Percentiles rank a stretch among this genome's conserved stretches.
Conservation (phyloP, 2,329 filamentous ascomycete genomes). For the Paecilomyces dactylethromorphus region DNA sequence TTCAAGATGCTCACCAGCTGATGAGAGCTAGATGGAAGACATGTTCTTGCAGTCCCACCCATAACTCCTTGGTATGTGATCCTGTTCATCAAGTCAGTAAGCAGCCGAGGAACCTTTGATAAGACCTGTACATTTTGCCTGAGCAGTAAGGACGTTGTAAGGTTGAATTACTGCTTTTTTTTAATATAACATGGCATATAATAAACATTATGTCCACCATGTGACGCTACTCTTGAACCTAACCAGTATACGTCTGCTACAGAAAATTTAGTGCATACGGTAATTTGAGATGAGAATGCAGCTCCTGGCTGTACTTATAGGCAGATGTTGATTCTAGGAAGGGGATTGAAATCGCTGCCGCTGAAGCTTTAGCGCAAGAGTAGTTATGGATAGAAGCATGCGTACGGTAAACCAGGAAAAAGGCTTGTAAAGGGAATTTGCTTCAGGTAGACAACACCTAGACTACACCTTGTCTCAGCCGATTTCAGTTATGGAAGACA, state of each 20-base stretch:
- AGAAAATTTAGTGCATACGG: conserved; percentile 9
- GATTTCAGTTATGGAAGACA: background rate
- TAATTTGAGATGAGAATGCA: conserved; percentile 3
- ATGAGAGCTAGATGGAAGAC: conserved; percentile 24
- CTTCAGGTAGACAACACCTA: background rate
- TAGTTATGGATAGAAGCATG: background rate
- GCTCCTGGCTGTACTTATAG: background rate
- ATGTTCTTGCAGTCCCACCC: conserved; percentile 22
- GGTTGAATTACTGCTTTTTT: conserved; percentile 6
- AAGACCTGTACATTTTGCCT: too few species aligned
- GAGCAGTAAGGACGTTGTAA: too few species aligned
- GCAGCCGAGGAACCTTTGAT: too few species aligned
- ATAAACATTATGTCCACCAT: background rate
- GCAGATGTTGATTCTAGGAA: background rate
- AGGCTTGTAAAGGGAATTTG: background rate
- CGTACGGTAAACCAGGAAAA: background rate
- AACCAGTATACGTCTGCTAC: conserved; percentile 2
- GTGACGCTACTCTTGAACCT: background rate
- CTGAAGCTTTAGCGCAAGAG: background rate
- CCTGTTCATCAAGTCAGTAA: too few species aligned
- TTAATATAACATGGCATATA: conserved; percentile 4
- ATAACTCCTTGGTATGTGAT: conserved; percentile 8
- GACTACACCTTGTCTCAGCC: background rate
- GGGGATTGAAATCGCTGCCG: background rate
- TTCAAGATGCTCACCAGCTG: conserved; percentile 17